Conservation (phyloP, 768 basidiomycete genomes). For the Mycena indigotica region DNA sequence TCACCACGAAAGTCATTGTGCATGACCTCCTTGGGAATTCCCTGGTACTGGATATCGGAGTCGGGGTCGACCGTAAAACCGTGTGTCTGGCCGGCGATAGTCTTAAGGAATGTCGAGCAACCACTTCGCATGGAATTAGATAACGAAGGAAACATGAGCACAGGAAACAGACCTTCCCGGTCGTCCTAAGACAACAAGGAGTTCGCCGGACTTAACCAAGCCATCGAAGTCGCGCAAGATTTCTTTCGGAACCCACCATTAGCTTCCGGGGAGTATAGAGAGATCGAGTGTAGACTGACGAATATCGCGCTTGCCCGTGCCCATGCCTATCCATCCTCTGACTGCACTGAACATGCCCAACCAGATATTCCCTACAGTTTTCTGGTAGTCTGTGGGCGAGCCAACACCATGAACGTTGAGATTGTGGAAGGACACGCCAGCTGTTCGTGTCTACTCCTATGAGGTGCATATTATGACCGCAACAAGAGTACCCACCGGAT, state of each 20-base stretch:
- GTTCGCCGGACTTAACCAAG: constrained; percentile 49
- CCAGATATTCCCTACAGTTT: constrained; percentile 40
- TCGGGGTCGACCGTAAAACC: constrained; percentile 23
- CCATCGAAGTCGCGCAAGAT: constrained; percentile 54
- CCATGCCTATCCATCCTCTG: constrained; percentile 26
- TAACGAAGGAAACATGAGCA: neutral
- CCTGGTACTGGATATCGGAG: constrained; percentile 28
- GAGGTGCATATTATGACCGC: neutral
- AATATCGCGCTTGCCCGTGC: constrained; percentile 18
- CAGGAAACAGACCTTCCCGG: constrained; percentile 33
- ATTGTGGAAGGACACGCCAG: constrained; percentile 41
- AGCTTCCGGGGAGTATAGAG: too few relatives aligned
- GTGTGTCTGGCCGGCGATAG: constrained; percentile 42
- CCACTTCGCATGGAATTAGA: constrained; percentile 25
- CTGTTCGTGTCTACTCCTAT: constrained; percentile 16
- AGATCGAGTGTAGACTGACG: too few relatives aligned
- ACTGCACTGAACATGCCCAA: constrained; percentile 22
- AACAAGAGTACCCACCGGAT: constrained; percentile 19
- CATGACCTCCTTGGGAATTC: constrained; percentile 48
- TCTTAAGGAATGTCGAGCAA: constrained; percentile 53
- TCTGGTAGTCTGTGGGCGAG: constrained; percentile 42
- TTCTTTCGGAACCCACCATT: constrained; percentile 17
- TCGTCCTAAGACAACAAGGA: constrained; percentile 50
- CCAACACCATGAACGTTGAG: constrained; percentile 37
- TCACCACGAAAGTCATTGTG: constrained; percentile 48